Conservation (phyloP, 176 grass and related monocot species). For the Paspalum vaginatum region DNA sequence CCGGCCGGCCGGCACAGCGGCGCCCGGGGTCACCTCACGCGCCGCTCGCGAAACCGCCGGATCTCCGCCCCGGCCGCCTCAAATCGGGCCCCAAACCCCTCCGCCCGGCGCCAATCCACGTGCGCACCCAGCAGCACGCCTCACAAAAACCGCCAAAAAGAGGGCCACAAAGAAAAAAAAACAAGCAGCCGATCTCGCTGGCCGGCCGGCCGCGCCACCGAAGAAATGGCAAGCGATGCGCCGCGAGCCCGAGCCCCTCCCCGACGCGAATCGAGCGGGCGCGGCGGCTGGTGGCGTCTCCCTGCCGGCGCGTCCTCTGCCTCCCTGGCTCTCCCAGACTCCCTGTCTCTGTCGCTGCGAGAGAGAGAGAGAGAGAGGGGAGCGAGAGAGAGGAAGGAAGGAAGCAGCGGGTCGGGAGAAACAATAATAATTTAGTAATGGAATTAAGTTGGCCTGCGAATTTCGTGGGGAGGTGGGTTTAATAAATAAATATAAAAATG, state of each 20-base stretch:
- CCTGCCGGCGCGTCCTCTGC: not conserved
- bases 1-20: conserved; percentile 23
- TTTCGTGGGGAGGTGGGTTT: conserved; percentile 36
- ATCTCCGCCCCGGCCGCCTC: conserved; percentile 41
- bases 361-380: conserved; percentile 36
- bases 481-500: conserved; percentile 6
- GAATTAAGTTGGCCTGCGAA: conserved; percentile 45
- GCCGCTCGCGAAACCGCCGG: conserved; percentile 10
- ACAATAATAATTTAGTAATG: conserved; percentile 33
- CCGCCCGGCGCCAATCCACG: conserved; percentile 33
- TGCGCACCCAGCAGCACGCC: not conserved
- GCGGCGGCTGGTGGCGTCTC: conserved; percentile 28
- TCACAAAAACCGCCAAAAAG: conserved; percentile 16
- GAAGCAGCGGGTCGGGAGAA: not conserved
- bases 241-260: not conserved
- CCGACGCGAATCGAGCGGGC: not conserved
- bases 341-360: conserved; percentile 33
- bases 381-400: no score
- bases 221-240: conserved; percentile 26
- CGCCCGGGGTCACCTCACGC: conserved; percentile 25
- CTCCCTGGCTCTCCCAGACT: no score
- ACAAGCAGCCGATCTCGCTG: conserved; percentile 34
- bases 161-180: not conserved
- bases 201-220: not conserved
- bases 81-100: conserved; percentile 21